Base-by-base conservation (phyloP, 148 eudicot species). In the Persicaria tinctoria region DNA sequence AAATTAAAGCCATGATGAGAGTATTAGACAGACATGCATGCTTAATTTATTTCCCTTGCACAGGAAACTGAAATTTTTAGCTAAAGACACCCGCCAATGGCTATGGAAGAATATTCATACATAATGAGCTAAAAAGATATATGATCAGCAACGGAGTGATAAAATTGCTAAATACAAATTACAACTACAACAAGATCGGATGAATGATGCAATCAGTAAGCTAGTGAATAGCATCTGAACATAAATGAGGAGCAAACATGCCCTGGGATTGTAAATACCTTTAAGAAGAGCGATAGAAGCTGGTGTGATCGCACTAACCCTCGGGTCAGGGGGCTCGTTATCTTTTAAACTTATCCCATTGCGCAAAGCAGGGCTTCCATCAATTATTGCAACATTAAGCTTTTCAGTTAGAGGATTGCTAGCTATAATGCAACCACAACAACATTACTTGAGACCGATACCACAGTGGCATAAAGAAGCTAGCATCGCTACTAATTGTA, bases 241-340 rank as follows among this genome's bases (percentile, higher is more conserved):
- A 2, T 8, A 20, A 60, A 60, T 4, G 27, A 10, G 32, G 41
- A 66, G 8, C 6, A 41, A 3, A 41, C n/a, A 12, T 12, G 8
- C 47, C 47, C n/a, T 4, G 45, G 23, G 44, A 60, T 13, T 66
- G 70, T 38, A 66, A 13, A 3, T 90, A 95, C 99, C 96, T 92
- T 90, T 77, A 68, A 95, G 93, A 73, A 89, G 85, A 73, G 92
- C 84, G 79, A 92, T 95, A 70, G 89, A 80, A 51, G 97, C 83
- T 50, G 99, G 99, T 44, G 99, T 95, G 79, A 95, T 86, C 41
- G 99, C 92, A 76, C 99, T 95, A 73, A 95, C 99, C 85, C 99
- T 92, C 70, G 96, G 93, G 81, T 95, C 99, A 68, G 99, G 99
- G 27, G 84, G 85, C 57, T 86, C 90, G 76, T 89, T 88, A 81